Conservation (phyloP, 495 filamentous ascomycete species). For the Haplographium delicatum region DNA sequence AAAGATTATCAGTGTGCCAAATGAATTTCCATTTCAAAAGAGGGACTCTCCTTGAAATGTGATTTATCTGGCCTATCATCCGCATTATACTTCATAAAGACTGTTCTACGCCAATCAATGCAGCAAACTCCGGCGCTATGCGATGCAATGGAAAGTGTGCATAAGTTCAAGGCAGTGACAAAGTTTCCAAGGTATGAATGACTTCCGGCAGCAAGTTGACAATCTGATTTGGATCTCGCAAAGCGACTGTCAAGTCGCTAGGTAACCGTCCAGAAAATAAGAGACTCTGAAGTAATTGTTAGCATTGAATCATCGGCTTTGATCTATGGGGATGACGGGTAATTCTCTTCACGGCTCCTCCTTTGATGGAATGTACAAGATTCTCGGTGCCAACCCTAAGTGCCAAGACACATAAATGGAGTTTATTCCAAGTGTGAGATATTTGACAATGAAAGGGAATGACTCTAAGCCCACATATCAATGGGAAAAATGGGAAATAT, state of each 20-base stretch:
- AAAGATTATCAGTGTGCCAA: no score
- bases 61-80: background rate
- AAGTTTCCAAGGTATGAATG: constrained; percentile 45
- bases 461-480: background rate
- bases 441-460: background rate
- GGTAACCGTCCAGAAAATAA: constrained; percentile 50
- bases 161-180: constrained; percentile 21
- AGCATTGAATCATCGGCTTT: no score
- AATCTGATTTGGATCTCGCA: constrained; percentile 80
- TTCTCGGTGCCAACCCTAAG: no score
- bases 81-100: background rate
- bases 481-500: constrained; percentile 1
- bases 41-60: no score
- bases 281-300: constrained; percentile 50
- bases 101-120: background rate
- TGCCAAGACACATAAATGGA: no score
- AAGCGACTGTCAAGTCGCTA: constrained; percentile 68
- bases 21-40: no score
- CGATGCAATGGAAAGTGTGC: background rate
- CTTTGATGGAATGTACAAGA: no score
- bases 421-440: no score
- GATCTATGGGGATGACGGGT: no score
- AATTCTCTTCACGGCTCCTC: no score
- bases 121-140: constrained; percentile 18
- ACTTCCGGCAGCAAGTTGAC: constrained; percentile 68